These are phyloP conservation scores for Aquilaria yunnanensis DNA, from an alignment of 345 rosid genomes.

Conservation along the genomic window DNA sequence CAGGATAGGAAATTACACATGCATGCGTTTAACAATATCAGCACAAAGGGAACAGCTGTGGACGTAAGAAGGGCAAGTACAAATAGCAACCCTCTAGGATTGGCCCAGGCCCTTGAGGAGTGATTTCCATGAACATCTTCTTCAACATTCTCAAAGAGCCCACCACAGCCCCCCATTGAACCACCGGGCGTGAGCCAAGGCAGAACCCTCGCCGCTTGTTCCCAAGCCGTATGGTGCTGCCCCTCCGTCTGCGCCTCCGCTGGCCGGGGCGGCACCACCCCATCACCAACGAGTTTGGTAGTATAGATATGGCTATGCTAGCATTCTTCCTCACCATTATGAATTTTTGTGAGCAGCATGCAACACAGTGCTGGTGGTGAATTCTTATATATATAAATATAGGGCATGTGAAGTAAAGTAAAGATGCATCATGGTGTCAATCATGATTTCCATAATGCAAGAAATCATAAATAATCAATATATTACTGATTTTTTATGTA, in stretches of 20 bases:
- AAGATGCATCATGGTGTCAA: slow-evolving; percentile 16
- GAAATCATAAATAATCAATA: slow-evolving; percentile 31
- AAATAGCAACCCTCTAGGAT: slow-evolving; percentile 40
- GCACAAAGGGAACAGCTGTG: slow-evolving; percentile 75
- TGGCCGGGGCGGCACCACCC: slow-evolving; percentile 44
- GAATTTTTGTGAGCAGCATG: background rate
- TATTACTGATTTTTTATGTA: slow-evolving; percentile 1
- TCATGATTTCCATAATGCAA: slow-evolving; percentile 35
- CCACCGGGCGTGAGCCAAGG: slow-evolving; percentile 44
- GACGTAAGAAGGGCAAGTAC: slow-evolving; percentile 61
- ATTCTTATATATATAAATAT: background rate
- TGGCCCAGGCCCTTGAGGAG: slow-evolving; percentile 34
- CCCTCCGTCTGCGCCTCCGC: slow-evolving; percentile 45
- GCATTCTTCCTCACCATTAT: slow-evolving; percentile 22
- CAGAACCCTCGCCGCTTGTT: slow-evolving; percentile 58
- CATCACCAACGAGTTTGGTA: slow-evolving; percentile 27
- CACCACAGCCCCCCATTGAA: slow-evolving; percentile 64
- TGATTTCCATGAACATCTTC: slow-evolving; percentile 54
- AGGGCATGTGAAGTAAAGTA: slow-evolving; percentile 8
- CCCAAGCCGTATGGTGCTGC: slow-evolving; percentile 55
- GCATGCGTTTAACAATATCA: slow-evolving; percentile 17
- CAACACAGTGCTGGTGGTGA: background rate
- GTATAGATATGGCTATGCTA: slow-evolving; percentile 17
- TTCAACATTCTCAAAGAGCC: slow-evolving; percentile 47
- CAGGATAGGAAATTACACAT: background rate